These are phyloP conservation scores for Cladosporium velox DNA, from an alignment of 2,329 filamentous ascomycete genomes.

Conservation along the genomic window DNA sequence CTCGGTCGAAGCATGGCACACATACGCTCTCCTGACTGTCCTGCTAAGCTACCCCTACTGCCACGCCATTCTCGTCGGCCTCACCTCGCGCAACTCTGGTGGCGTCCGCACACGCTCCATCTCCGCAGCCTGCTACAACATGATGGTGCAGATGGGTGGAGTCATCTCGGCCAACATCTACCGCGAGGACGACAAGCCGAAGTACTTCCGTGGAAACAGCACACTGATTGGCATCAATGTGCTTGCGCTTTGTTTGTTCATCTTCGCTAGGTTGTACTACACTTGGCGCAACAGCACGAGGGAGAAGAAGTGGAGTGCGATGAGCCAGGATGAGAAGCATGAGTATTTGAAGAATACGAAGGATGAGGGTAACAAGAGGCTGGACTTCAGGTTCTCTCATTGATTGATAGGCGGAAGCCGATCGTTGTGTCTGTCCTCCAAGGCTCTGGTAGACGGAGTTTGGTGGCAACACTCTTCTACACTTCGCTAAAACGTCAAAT, in stretches of 20 bases:
- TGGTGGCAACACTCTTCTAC: not conserved
- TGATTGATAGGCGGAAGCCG: conserved; percentile 18
- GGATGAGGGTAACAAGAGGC: conserved; percentile 41
- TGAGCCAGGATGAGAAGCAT: conserved; percentile 40
- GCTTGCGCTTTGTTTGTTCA: conserved; percentile 50
- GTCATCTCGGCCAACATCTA: conserved; percentile 54
- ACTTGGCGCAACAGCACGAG: conserved; percentile 34
- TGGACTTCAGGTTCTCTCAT: conserved; percentile 39
- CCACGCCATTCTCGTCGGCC: conserved; percentile 48
- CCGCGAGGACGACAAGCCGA: conserved; percentile 55
- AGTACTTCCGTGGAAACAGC: conserved; percentile 58
- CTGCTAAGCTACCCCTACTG: conserved; percentile 47
- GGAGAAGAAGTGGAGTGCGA: conserved; percentile 40
- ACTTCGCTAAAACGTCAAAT: not conserved
- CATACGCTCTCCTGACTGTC: conserved; percentile 42
- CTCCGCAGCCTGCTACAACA: conserved; percentile 47
- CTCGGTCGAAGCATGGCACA: conserved; percentile 40
- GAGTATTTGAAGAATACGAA: conserved; percentile 40
- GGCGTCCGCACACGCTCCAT: conserved; percentile 48
- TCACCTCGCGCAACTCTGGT: conserved; percentile 46
- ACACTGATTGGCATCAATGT: conserved; percentile 54
- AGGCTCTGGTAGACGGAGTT: not conserved
- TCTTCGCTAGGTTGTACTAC: conserved; percentile 39
- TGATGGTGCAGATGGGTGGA: conserved; percentile 44
- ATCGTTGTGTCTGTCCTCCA: not conserved